Conservation (phyloP, 1,139 yeast genomes). For the Protomyces arabidopsidicola region DNA sequence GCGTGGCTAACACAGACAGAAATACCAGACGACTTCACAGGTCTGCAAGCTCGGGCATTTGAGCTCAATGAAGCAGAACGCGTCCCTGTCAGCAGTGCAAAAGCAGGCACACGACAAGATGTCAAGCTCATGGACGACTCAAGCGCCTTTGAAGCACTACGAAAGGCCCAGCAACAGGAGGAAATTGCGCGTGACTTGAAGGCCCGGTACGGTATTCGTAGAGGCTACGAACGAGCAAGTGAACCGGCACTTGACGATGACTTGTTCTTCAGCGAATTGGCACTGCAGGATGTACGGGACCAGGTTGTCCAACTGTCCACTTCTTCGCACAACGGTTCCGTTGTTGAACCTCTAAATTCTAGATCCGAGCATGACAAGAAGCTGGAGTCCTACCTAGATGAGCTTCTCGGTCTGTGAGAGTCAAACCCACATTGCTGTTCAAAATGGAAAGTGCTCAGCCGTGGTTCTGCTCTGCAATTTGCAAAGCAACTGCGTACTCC, state of each 20-base stretch:
- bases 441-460: too few species aligned
- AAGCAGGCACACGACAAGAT: not conserved
- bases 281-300: not conserved
- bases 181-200: constrained; percentile 18
- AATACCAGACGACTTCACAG: constrained; percentile 2
- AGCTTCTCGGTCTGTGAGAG: not conserved
- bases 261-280: not conserved
- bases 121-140: constrained; percentile 16
- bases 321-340: too few species aligned
- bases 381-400: not conserved
- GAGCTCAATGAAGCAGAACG: constrained; percentile 6
- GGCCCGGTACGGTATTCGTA: constrained; percentile 6
- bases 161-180: constrained; percentile 16
- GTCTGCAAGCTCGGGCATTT: constrained; percentile 1
- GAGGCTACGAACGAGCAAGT: not conserved
- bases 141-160: constrained; percentile 4
- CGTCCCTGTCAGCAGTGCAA: constrained; percentile 7
- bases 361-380: not conserved
- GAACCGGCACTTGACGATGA: not conserved
- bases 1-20: not conserved
- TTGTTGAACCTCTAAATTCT: too few species aligned
- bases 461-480: too few species aligned
- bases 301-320: too few species aligned
- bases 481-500: too few species aligned
- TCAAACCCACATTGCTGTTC: too few species aligned